phyloP scores from a whole-genome alignment of 2,329 filamentous ascomycete genomes.

The Alternaria metachromatica region DNA sequence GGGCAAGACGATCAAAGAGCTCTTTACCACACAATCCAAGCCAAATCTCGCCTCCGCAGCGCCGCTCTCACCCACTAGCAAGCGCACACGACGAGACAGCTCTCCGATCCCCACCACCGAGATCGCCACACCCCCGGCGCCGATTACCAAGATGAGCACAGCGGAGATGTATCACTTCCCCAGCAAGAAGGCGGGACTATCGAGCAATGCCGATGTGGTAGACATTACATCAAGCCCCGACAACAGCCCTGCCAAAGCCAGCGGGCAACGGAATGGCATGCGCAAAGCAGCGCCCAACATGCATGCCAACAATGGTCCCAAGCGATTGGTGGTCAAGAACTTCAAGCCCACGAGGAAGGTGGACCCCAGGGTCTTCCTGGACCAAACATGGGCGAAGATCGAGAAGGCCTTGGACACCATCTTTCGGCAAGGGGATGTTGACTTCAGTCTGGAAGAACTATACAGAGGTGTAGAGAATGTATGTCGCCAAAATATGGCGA shows the following conservation, averaged over 20 bases:
- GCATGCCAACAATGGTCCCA: conserved; percentile 69
- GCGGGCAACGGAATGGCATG: conserved; percentile 45
- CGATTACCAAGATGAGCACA: conserved; percentile 34
- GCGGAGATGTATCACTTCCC: conserved; percentile 47
- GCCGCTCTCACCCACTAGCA: conserved; percentile 39
- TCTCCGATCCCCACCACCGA: conserved; percentile 20
- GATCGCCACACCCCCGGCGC: conserved; percentile 14
- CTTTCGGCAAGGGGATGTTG: conserved; percentile 68
- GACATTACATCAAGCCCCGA: conserved; percentile 47
- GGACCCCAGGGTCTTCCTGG: conserved; percentile 78
- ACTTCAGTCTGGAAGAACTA: conserved; percentile 79
- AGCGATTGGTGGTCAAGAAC: conserved; percentile 94
- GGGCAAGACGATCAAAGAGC: conserved; percentile 43
- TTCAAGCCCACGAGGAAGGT: conserved; percentile 70
- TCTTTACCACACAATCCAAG: conserved; percentile 47
- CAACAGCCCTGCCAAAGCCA: conserved; percentile 51
- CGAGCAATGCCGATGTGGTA: conserved; percentile 28
- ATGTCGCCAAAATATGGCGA: conserved; percentile 78
- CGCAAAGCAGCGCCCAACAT: conserved; percentile 67
- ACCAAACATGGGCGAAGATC: conserved; percentile 75
- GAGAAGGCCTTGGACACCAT: conserved; percentile 75
- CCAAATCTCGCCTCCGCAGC: conserved; percentile 32
- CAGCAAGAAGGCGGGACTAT: conserved; percentile 32
- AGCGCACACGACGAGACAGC: conserved; percentile 40
- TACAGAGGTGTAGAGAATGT: conserved; percentile 92